phyloP scores from a whole-genome alignment of 129 eudicot genomes.

The Flaveria sonorensis region DNA sequence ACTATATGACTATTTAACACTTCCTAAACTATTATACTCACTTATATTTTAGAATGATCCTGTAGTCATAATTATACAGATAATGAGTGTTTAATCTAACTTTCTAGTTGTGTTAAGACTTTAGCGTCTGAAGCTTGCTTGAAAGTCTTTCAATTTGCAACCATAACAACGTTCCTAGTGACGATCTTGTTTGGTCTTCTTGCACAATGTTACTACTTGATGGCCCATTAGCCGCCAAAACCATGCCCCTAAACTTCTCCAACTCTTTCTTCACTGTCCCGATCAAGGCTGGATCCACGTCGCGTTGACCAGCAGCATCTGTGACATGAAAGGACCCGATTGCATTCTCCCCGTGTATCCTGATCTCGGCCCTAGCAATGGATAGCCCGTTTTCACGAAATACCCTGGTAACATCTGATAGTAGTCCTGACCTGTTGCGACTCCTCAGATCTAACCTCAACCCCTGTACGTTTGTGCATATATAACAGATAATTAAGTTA shows the following conservation, averaged over 20 bases:
- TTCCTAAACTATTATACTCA: neutral
- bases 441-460: slow-evolving; percentile 70
- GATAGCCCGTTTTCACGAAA: slow-evolving; percentile 85
- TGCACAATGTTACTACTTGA: slow-evolving; percentile 31
- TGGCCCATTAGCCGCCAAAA: slow-evolving; percentile 33
- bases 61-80: neutral
- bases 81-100: neutral
- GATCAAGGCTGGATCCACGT: slow-evolving; percentile 45
- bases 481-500: neutral
- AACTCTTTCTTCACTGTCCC: slow-evolving; percentile 56
- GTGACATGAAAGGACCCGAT: slow-evolving; percentile 75
- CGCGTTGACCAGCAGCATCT: slow-evolving; percentile 48
- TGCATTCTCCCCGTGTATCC: slow-evolving; percentile 61
- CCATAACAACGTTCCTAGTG: slow-evolving; percentile 77
- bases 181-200: slow-evolving; percentile 43
- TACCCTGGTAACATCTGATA: slow-evolving; percentile 83
- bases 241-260: slow-evolving; percentile 40
- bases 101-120: slow-evolving; percentile 12
- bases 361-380: slow-evolving; percentile 64
- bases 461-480: slow-evolving; percentile 47
- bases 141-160: slow-evolving; percentile 68
- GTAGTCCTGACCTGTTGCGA: slow-evolving; percentile 59
- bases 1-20: neutral
- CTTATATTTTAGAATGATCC: neutral
- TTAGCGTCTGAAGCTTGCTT: slow-evolving; percentile 56